Evolutionary conservation across 2,329 filamentous ascomycete species (phyloP), one percentile per base, ranked within the genome.

Genomic region (Aureobasidium sp.): DNA sequence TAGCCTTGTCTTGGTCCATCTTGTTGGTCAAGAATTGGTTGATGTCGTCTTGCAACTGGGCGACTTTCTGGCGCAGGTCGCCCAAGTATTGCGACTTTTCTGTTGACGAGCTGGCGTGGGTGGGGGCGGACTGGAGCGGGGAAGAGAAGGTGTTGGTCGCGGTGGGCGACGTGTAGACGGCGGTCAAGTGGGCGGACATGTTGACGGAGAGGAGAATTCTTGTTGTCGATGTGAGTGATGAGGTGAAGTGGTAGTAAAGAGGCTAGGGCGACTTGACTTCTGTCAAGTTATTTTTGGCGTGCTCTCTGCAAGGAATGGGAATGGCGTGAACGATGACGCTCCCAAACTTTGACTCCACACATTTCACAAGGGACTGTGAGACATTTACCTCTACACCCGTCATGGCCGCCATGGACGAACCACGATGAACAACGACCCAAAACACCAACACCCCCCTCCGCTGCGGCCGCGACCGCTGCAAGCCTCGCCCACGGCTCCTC

Each of bases 1-100:
- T 75, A 9, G 75, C 76, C 70, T 87, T 88, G 71, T 91, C 88
- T 64, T 88, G 81, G 41, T 87, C 87, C 89, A 92, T 92, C 62
- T 86, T 84, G 58, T 78, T 72, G 5, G 89, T 92, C 63, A 93
- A 79, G 71, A 89, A 86, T 65, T 76, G 78, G 75, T 93, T 93
- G 71, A 92, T 78, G 56, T 80, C 77, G 62, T 80, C 80, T 71
- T 92, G 89, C n/a, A 88, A 75, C 9, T 78, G 71, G 1, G 76
- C 71, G 34, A 85, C 78, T n/a, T 83, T 82, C 13, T 75, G 68
- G 51, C 86, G 83, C 12, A 92, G 81, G 29, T 78, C 72, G 44
- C 74, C 70, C 32, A 92, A 82, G 72, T 87, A 88, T 9, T 76
- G 73, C 1, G 81, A 81, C 71, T 85, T 88, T 63, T 81, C 78